Conservation (phyloP, 495 filamentous ascomycete genomes). For the Aspergillus ostianus region DNA sequence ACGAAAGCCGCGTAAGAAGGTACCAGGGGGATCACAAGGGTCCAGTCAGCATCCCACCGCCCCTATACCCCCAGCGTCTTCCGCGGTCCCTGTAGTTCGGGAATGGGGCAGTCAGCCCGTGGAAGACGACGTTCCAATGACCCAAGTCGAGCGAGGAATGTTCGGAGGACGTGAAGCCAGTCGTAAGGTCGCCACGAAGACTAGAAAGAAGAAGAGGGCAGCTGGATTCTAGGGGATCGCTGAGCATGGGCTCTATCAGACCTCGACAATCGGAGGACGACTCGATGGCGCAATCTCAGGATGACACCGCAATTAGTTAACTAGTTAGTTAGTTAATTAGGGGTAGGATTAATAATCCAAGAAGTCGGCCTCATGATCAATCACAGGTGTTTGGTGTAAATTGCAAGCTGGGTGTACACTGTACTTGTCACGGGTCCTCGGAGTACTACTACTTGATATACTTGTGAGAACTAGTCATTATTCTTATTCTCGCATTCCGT, state of each 20-base stretch:
- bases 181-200: slow-evolving; percentile 27
- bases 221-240: slow-evolving; percentile 38
- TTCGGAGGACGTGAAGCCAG: slow-evolving; percentile 36
- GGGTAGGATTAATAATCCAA: neutral
- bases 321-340: too few species aligned
- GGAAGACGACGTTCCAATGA: slow-evolving; percentile 38
- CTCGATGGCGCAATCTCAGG: neutral
- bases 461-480: neutral
- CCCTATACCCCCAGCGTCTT: slow-evolving; percentile 22
- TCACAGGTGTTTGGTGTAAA: neutral
- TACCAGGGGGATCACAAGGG: slow-evolving; percentile 8
- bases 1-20: slow-evolving; percentile 27
- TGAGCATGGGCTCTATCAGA: too few species aligned
- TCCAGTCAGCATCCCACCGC: slow-evolving; percentile 17
- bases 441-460: too few species aligned
- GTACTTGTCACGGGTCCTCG: neutral
- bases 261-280: neutral
- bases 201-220: slow-evolving; percentile 41
- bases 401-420: neutral
- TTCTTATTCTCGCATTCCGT: neutral
- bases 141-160: slow-evolving; percentile 42
- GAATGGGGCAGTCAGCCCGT: slow-evolving; percentile 40
- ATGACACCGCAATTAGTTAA: neutral
- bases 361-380: neutral
- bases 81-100: slow-evolving; percentile 25